phyloP scores from a whole-genome alignment of 2,329 filamentous ascomycete species.

The Apiospora arundinis region DNA sequence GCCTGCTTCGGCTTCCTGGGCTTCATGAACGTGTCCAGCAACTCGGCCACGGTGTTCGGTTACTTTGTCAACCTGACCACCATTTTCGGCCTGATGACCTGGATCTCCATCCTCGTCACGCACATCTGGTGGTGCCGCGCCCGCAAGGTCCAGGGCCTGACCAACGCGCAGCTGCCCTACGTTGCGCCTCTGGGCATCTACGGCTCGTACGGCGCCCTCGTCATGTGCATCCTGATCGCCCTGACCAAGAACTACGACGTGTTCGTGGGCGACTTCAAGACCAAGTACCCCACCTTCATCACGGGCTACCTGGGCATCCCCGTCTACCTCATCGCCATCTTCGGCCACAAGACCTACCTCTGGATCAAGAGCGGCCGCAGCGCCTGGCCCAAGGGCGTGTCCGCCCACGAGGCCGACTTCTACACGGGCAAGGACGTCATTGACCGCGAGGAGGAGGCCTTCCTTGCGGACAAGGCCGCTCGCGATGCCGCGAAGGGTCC shows the following conservation, averaged over 20 bases:
- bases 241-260: conserved; percentile 84
- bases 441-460: conserved; percentile 75
- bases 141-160: conserved; percentile 64
- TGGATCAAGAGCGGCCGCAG: neutral
- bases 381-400: conserved; percentile 51
- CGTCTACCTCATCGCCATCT: conserved; percentile 72
- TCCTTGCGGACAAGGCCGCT: conserved; percentile 61
- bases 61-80: conserved; percentile 74
- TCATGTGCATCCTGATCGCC: conserved; percentile 75
- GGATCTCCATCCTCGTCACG: conserved; percentile 71
- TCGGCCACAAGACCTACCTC: conserved; percentile 65
- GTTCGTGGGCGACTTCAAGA: conserved; percentile 60
- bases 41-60: conserved; percentile 62
- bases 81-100: conserved; percentile 70
- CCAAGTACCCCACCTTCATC: conserved; percentile 75
- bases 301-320: conserved; percentile 81
- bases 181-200: conserved; percentile 73
- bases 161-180: conserved; percentile 64
- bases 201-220: conserved; percentile 72
- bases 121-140: conserved; percentile 72
- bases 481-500: conserved; percentile 37
- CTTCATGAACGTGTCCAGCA: conserved; percentile 68
- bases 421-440: conserved; percentile 76
- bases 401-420: conserved; percentile 68
- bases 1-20: conserved; percentile 70